These are phyloP conservation scores for Fonsecaea nubica DNA, from an alignment of 2,329 filamentous ascomycete genomes.

Conservation along the genomic window DNA sequence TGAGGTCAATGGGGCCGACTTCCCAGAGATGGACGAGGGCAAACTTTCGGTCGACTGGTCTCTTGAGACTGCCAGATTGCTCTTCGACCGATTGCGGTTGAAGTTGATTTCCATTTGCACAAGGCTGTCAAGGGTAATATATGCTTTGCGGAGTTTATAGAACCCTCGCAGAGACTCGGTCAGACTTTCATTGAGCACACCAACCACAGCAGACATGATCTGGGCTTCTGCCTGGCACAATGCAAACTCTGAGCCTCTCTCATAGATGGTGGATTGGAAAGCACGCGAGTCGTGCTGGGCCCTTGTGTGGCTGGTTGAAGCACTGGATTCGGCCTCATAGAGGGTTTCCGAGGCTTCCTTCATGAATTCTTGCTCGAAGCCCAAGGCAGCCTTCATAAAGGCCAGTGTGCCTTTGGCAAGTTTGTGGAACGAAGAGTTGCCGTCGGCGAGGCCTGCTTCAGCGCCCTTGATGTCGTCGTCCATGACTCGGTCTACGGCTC, in stretches of 20 bases:
- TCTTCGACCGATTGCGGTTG: constrained; percentile 43
- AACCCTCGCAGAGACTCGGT: constrained; percentile 91
- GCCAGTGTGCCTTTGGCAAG: constrained; percentile 80
- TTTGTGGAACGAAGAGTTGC: constrained; percentile 85
- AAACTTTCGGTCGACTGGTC: constrained; percentile 36
- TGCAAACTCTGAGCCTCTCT: constrained; percentile 83
- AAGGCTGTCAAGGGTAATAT: constrained; percentile 78
- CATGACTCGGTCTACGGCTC: constrained; percentile 75
- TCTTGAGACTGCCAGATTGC: constrained; percentile 30
- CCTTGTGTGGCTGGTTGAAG: constrained; percentile 76
- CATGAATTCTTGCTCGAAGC: constrained; percentile 92
- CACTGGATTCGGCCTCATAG: constrained; percentile 74
- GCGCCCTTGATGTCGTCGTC: constrained; percentile 89
- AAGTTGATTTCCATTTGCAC: constrained; percentile 74
- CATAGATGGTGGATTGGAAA: constrained; percentile 71
- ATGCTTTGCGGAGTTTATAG: constrained; percentile 90
- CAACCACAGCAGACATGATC: constrained; percentile 86
- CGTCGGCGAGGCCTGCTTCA: constrained; percentile 72
- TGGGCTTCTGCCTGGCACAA: constrained; percentile 84
- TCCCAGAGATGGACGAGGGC: constrained; percentile 23
- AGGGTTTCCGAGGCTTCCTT: constrained; percentile 77
- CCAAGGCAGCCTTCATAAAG: constrained; percentile 85
- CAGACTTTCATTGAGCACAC: constrained; percentile 87
- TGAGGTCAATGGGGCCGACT: constrained; percentile 18
- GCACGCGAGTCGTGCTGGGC: constrained; percentile 69